phyloP scores from a whole-genome alignment of 257 asterid genomes.

The Eustoma russellianum region DNA sequence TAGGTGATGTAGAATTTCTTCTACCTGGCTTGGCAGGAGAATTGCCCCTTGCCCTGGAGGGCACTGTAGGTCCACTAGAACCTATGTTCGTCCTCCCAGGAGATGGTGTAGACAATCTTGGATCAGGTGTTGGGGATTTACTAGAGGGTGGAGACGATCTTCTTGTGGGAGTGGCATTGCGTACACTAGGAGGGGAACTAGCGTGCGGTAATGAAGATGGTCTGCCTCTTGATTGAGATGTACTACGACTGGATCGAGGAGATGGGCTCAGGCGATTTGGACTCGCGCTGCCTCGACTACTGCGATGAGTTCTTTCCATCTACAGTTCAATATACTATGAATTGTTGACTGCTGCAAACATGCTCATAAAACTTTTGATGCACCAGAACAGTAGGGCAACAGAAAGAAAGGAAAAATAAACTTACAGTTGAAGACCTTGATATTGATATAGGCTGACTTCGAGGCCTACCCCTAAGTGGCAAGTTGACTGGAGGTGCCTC shows the following conservation, averaged over 20 bases:
- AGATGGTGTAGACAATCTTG: slow-evolving; percentile 55
- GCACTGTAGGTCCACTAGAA: slow-evolving; percentile 29
- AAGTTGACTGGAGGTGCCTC: slow-evolving; percentile 42
- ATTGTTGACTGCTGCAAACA: neutral
- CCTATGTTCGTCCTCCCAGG: slow-evolving; percentile 79
- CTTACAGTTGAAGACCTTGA: slow-evolving; percentile 78
- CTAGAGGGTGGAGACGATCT: slow-evolving; percentile 70
- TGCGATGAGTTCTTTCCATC: slow-evolving; percentile 73
- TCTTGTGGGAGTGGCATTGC: slow-evolving; percentile 46
- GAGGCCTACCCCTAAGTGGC: slow-evolving; percentile 76
- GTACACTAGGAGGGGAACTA: slow-evolving; percentile 64
- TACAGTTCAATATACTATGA: slow-evolving; percentile 19
- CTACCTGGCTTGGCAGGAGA: slow-evolving; percentile 70
- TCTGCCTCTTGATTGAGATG: slow-evolving; percentile 57
- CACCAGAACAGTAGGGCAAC: neutral
- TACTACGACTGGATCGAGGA: slow-evolving; percentile 47
- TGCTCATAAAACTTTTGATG: neutral
- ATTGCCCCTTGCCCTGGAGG: slow-evolving; percentile 59
- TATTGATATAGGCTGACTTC: slow-evolving; percentile 80
- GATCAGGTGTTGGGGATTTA: slow-evolving; percentile 47
- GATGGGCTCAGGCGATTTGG: slow-evolving; percentile 84
- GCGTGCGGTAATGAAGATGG: slow-evolving; percentile 55
- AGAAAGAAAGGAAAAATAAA: neutral
- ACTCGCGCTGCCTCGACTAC: slow-evolving; percentile 79
- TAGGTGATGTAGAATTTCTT: slow-evolving; percentile 86